A percentile compares a stretch with the other conserved stretches of the same genome.
phyloP scores from a whole-genome alignment of 2,329 filamentous ascomycete species.

The Hypoxylon sp. region DNA sequence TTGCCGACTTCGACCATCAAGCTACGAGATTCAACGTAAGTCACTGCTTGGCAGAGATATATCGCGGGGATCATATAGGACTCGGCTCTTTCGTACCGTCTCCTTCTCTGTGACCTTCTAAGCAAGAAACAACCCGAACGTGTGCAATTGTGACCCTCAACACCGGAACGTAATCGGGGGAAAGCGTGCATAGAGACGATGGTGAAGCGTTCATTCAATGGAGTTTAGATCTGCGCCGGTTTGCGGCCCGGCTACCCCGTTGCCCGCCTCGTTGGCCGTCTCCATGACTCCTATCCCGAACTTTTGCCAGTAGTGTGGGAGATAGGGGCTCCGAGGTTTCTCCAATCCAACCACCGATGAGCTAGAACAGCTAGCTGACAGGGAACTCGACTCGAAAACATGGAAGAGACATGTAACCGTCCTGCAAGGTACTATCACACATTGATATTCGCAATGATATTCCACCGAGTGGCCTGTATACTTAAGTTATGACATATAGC shows the following conservation, averaged over 20 bases:
- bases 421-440: constrained; percentile 15
- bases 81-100: constrained; percentile 27
- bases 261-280: constrained; percentile 6
- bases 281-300: constrained; percentile 26
- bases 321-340: constrained; percentile 41
- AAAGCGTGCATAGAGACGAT: constrained; percentile 19
- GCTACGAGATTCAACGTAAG: constrained; percentile 10
- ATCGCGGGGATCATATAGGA: constrained; percentile 29
- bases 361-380: background rate
- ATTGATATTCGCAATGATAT: background rate
- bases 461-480: background rate
- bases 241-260: constrained; percentile 38
- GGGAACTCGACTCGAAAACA: background rate
- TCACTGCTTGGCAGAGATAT: constrained; percentile 34
- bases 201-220: constrained; percentile 32
- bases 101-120: constrained; percentile 33
- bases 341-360: constrained; percentile 37
- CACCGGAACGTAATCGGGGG: constrained; percentile 37
- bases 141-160: constrained; percentile 42
- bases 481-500: background rate
- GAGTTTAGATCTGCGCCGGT: constrained; percentile 43
- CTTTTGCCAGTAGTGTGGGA: constrained; percentile 42
- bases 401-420: constrained; percentile 9
- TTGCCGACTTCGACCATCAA: constrained; percentile 14
- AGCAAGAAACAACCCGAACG: constrained; percentile 12